Conservation (phyloP, 2,329 filamentous ascomycete genomes). For the Claviceps cyperi region DNA sequence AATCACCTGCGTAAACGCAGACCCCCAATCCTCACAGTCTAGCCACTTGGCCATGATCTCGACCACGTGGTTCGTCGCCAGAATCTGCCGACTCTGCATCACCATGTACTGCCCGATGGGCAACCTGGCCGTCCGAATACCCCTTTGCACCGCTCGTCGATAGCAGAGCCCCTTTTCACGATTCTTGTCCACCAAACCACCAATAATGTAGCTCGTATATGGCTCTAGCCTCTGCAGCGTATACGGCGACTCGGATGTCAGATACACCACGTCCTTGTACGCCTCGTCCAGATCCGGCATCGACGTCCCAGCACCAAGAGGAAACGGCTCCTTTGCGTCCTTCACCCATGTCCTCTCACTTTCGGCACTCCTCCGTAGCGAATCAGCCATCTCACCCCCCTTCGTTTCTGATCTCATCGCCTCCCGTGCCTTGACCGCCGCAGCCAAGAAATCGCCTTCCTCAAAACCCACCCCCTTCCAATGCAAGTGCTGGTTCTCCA, state of each 20-base stretch:
- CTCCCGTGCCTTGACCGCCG: conserved; percentile 48
- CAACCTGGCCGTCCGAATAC: conserved; percentile 75
- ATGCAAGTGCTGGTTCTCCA: conserved; percentile 54
- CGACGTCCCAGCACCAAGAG: conserved; percentile 15
- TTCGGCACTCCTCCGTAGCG: conserved; percentile 30
- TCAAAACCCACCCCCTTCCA: conserved; percentile 72
- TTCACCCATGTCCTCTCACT: conserved; percentile 16
- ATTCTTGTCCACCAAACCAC: conserved; percentile 91
- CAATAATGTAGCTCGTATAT: conserved; percentile 83
- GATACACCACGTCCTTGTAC: conserved; percentile 54
- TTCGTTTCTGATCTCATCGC: conserved; percentile 39
- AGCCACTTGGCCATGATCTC: conserved; percentile 95
- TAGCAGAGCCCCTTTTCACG: conserved; percentile 91
- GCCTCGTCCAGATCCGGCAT: conserved; percentile 18
- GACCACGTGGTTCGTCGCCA: conserved; percentile 90
- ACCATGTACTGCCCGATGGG: conserved; percentile 93
- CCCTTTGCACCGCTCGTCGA: conserved; percentile 57
- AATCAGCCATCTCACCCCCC: conserved; percentile 44
- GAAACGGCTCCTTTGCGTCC: conserved; percentile 19
- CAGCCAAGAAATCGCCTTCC: conserved; percentile 58
- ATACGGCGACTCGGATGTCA: conserved; percentile 81
- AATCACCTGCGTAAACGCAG: conserved; percentile 77
- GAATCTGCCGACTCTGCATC: conserved; percentile 72
- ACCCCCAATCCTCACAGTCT: conserved; percentile 78
- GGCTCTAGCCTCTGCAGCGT: conserved; percentile 73